These are phyloP conservation scores for Oryza rufipogon DNA, from an alignment of 176 grass and related monocot species.

Conservation along the genomic window DNA sequence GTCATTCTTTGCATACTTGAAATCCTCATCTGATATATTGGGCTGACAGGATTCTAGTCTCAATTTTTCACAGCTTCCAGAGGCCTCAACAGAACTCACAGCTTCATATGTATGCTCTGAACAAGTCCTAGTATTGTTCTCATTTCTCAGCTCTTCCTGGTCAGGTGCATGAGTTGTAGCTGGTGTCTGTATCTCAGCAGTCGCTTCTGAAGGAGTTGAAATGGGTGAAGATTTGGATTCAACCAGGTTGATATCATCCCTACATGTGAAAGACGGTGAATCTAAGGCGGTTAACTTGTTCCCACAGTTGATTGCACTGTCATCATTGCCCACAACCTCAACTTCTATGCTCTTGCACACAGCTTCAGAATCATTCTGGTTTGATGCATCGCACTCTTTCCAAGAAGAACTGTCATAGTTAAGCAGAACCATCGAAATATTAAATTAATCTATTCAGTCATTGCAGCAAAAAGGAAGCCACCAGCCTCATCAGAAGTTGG, in stretches of 20 bases:
- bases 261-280: conserved; percentile 19
- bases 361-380: conserved; percentile 11
- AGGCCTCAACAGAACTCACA: conserved; percentile 12
- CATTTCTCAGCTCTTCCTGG: conserved; percentile 33
- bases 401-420: conserved; percentile 36
- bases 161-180: conserved; percentile 33
- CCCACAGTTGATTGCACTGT: conserved; percentile 24
- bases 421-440: not conserved
- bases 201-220: conserved; percentile 30
- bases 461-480: conserved; percentile 1
- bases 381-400: conserved; percentile 39
- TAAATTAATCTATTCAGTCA: not conserved
- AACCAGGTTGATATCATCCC: conserved; percentile 24
- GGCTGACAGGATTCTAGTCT: conserved; percentile 32
- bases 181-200: conserved; percentile 34
- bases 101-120: conserved; percentile 30
- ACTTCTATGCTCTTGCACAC: not conserved
- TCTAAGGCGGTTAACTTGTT: not conserved
- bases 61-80: conserved; percentile 15
- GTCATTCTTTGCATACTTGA: conserved; percentile 29
- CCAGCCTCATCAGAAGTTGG: conserved; percentile 7
- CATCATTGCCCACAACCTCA: conserved; percentile 15
- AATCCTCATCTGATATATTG: conserved; percentile 26
- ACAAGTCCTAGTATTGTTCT: conserved; percentile 25
- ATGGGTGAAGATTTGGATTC: conserved; percentile 39